Evolutionary conservation across 164 flowering plant genomes (phyloP), one percentile per base, ranked within the genome.

Genomic region (Tetracentron sinense): DNA sequence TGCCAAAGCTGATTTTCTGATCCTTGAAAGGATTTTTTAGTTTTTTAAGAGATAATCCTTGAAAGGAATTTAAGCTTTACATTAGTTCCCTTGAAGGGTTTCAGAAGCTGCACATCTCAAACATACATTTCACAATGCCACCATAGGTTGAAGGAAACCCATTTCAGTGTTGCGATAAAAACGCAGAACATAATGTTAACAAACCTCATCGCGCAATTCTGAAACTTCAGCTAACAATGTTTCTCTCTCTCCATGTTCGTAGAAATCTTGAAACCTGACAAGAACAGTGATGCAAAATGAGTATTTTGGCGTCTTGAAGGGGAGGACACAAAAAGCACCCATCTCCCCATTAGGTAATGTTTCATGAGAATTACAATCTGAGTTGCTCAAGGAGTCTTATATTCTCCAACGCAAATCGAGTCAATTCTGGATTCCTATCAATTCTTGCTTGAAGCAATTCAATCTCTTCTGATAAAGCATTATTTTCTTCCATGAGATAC

Each of bases 241-340:
- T 68, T 85, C 93, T 54, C 86, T 75, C 58, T 87, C 90, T 22
- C 91, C 87, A 53, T 69, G 76, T 65, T 80, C 85, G 76, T 84
- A 83, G 67, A 82, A 85, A 58, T 74, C 80, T 63, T 87, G 85
- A 56, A 66, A 77, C 78, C 96, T 90, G 77, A 48, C 51, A 74
- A 23, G 17, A 69, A 62, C n/a, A 62, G 23, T 51, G 42, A 63
- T 27, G 53, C 47, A 42, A 8, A 64, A 61, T 67, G 35, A 71
- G 58, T 62, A 35, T 58, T 33, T 14, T 53, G 23, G 38, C 60
- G 35, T 20, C 48, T 31, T 7, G 20, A 26, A 28, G 10, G 42
- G 66, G 35, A 35, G 42, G 61, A 21, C 38, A 64, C 6, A 58
- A 6, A 50, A 49, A 68, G 26, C 16, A 38, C 30, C n/a, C 35